Conservation (phyloP, 805 yeast species). For the Lachancea dasiensis region DNA sequence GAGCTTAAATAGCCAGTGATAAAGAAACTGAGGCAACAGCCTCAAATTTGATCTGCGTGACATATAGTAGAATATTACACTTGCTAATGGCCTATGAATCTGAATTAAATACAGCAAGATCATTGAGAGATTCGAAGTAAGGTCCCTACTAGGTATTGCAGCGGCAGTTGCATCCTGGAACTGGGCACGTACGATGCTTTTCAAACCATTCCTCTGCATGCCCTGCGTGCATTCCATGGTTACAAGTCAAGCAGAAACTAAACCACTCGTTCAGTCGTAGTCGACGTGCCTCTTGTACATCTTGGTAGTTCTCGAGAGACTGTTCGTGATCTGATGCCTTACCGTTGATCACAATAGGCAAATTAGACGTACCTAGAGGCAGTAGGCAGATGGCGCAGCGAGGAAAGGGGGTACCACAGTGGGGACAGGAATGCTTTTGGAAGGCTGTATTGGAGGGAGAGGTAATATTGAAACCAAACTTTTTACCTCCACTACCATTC, state of each 20-base stretch:
- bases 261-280: constrained; percentile 69
- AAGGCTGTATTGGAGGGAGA: constrained; percentile 15
- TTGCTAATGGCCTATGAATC: too few relatives aligned
- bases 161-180: constrained; percentile 83
- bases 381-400: constrained; percentile 84
- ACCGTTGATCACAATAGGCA: constrained; percentile 32
- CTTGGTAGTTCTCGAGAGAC: constrained; percentile 10
- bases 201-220: constrained; percentile 97
- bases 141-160: constrained; percentile 50
- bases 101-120: too few relatives aligned
- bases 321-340: constrained; percentile 8
- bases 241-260: constrained; percentile 83
- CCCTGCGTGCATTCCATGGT: constrained; percentile 90
- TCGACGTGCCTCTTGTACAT: constrained; percentile 15
- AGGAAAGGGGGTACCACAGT: constrained; percentile 84
- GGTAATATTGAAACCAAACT: constrained; percentile 9
- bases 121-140: too few relatives aligned
- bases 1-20: too few relatives aligned
- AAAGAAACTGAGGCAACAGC: too few relatives aligned
- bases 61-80: too few relatives aligned
- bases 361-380: constrained; percentile 55
- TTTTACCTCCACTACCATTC: constrained; percentile 6
- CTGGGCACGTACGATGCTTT: constrained; percentile 83
- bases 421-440: constrained; percentile 51
- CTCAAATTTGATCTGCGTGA: too few relatives aligned